Conservation (phyloP, 1,139 yeast genomes). For the Yamadazyma siamensis region DNA sequence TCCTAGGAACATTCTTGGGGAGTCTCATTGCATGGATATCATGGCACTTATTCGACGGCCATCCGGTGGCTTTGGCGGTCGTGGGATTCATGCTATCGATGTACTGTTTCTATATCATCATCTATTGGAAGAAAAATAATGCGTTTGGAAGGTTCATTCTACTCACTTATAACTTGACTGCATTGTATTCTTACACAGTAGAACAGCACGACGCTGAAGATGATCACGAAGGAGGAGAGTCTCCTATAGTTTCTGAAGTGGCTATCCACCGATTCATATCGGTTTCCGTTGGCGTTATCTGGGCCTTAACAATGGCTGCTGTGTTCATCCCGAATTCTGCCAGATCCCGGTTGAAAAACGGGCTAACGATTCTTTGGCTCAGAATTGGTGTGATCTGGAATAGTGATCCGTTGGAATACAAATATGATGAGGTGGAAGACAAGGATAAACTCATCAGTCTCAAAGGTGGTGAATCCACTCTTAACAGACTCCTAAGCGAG, state of each 20-base stretch:
- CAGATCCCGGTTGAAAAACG: slow-evolving; percentile 60
- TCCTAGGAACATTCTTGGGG: slow-evolving; percentile 74
- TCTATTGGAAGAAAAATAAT: slow-evolving; percentile 62
- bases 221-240: slow-evolving; percentile 68
- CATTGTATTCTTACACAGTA: slow-evolving; percentile 71
- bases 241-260: slow-evolving; percentile 69
- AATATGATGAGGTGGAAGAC: slow-evolving; percentile 13
- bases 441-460: slow-evolving; percentile 41
- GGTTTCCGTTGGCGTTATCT: slow-evolving; percentile 67
- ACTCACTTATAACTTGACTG: slow-evolving; percentile 75
- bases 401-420: slow-evolving; percentile 43
- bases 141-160: slow-evolving; percentile 72
- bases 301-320: slow-evolving; percentile 70
- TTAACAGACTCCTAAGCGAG: slow-evolving; percentile 58
- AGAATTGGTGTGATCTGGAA: slow-evolving; percentile 84
- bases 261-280: slow-evolving; percentile 77
- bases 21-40: slow-evolving; percentile 56
- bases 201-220: slow-evolving; percentile 58
- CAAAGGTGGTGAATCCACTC: slow-evolving; percentile 46
- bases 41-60: slow-evolving; percentile 60
- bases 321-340: slow-evolving; percentile 75
- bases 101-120: slow-evolving; percentile 65
- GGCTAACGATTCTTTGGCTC: slow-evolving; percentile 69
- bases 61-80: slow-evolving; percentile 50
- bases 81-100: slow-evolving; percentile 60